Percentiles rank a stretch among this genome's conserved stretches.
Conservation (phyloP, 495 filamentous ascomycete species). For the Penicillium paxilli region DNA sequence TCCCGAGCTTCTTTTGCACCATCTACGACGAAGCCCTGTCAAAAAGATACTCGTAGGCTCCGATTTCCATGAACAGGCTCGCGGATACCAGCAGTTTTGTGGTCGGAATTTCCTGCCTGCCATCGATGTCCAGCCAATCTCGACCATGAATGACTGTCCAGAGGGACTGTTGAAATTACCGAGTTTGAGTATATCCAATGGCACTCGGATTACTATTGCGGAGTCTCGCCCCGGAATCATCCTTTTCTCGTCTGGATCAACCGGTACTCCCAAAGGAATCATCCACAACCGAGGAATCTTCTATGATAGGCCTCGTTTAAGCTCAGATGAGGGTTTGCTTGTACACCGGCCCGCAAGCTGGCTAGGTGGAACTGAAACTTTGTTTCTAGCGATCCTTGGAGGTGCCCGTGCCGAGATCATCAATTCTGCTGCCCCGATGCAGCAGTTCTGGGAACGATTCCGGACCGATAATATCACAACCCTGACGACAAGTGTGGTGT, state of each 20-base stretch:
- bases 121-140: not conserved
- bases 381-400: not conserved
- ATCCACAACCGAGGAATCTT: not conserved
- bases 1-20: not conserved
- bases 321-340: not conserved
- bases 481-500: not conserved
- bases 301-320: not conserved
- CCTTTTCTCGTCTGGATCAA: not conserved
- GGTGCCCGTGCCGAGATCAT: not conserved
- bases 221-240: not conserved
- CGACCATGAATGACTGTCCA: not conserved
- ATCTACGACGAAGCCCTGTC: not conserved
- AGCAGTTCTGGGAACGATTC: not conserved
- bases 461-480: not conserved
- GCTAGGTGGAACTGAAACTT: not conserved
- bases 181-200: not conserved
- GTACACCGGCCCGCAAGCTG: not conserved
- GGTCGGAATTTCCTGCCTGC: not conserved
- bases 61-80: not conserved
- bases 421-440: not conserved
- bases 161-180: not conserved
- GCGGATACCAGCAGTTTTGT: not conserved
- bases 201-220: not conserved
- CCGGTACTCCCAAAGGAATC: not conserved
- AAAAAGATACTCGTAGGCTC: not conserved